Evolutionary conservation across 805 yeast genomes (phyloP).

Genomic region (Starmerella khaoyaiensis): DNA sequence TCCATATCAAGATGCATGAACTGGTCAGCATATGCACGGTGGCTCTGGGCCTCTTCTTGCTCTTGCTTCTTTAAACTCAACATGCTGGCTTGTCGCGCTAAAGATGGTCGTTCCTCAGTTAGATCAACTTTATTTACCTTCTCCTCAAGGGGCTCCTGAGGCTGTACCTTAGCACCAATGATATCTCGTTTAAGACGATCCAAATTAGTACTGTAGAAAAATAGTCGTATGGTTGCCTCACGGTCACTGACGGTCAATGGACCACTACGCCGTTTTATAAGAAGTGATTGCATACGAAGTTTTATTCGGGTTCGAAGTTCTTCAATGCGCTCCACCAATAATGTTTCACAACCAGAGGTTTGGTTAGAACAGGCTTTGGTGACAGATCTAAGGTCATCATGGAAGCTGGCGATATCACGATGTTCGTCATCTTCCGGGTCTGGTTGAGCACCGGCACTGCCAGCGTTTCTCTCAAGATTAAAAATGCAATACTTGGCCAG

Average conservation of each 20-base stretch:
- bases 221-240: constrained; percentile 19
- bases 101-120: constrained; percentile 18
- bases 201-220: constrained; percentile 19
- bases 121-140: constrained; percentile 18
- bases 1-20: constrained; percentile 2
- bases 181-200: constrained; percentile 18
- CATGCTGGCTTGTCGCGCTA: constrained; percentile 26
- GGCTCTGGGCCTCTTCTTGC: constrained; percentile 85
- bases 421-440: constrained; percentile 9
- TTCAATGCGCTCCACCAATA: constrained; percentile 14
- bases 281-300: constrained; percentile 17
- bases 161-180: constrained; percentile 4
- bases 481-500: constrained; percentile 71
- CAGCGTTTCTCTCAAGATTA: constrained; percentile 42
- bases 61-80: constrained; percentile 46
- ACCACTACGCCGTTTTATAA: constrained; percentile 12
- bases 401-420: constrained; percentile 15
- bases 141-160: constrained; percentile 11
- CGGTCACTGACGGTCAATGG: constrained; percentile 21
- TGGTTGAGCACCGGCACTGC: constrained; percentile 2
- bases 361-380: constrained; percentile 6
- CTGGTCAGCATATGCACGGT: constrained; percentile 53
- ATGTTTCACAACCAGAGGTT: neutral
- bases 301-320: constrained; percentile 16
- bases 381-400: constrained; percentile 16